Base-by-base conservation (phyloP, 306 rosid genomes). In the Rubus idaeus region DNA sequence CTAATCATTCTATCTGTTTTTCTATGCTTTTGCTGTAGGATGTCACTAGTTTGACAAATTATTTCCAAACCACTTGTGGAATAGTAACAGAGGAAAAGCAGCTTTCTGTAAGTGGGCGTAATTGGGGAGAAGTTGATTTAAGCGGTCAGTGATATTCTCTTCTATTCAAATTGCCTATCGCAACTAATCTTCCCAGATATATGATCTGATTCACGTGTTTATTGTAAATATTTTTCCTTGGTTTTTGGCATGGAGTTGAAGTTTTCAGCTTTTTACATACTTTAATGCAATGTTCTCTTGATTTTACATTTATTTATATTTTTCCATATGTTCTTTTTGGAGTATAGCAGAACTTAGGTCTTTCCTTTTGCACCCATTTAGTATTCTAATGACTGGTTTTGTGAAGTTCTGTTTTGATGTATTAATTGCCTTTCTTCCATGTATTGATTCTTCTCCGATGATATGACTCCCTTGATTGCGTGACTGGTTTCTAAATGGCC, bases 61-160 rank as follows among this genome's bases (percentile, higher is more conserved):
- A 87, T 82, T 92, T 96, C 84, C 94, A 93, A 76, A 89, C 76
- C 67, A 87, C 90, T 50, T 92, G 90, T 14, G 96, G 98, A 66
- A 68, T 92, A 86, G 53, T 86, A 5, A 88, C 89, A 6, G 94
- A 81, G 87, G 99, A 96, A 83, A 96, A 89, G 76, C 97, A 96
- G 69, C 94, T 96, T 81, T 96, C 98, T 84, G 94, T 96, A 57
- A 91, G 94, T 53, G 99, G 99, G 21, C 99, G 98, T 65, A 96
- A 89, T 67, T 96, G 98, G 98, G 99, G 99, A 79, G 99, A 96
- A 63, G 93, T 96, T 76, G 96, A 92, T 83, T 87, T 92, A 88
- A 93, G 87, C 53, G 99, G 99, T 96, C 65, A 78, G 90, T 77
- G 65, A 65, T 78, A 21, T 80, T 79, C 70, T 75, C 70, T 35